Evolutionary conservation across 768 basidiomycete species (phyloP).

Genomic region (Wakefieldia striispora): DNA sequence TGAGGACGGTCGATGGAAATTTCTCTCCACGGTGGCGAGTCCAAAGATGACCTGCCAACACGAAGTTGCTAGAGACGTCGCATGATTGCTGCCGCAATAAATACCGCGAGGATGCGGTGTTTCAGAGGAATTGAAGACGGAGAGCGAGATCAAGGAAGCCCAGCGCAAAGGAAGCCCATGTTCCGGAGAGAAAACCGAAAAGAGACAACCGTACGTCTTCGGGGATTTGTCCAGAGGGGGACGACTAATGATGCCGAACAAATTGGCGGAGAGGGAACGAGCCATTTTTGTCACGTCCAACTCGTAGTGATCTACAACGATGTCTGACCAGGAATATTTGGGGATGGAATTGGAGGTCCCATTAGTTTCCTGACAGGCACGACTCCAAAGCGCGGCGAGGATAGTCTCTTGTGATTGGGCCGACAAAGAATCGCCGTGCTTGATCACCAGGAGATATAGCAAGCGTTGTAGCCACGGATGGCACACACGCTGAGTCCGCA

Average conservation of each 20-base stretch:
- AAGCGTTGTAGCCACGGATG: slow-evolving; percentile 37
- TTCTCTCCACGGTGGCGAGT: slow-evolving; percentile 38
- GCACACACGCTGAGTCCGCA: slow-evolving; percentile 34
- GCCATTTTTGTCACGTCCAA: slow-evolving; percentile 13
- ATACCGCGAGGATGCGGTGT: neutral
- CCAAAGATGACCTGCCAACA: slow-evolving; percentile 44
- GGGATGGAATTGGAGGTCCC: neutral
- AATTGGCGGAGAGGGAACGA: slow-evolving; percentile 8
- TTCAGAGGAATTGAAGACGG: slow-evolving; percentile 25
- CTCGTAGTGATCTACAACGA: neutral
- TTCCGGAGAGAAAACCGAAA: slow-evolving; percentile 29
- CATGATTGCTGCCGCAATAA: neutral
- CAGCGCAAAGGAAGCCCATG: slow-evolving; percentile 37
- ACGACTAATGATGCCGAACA: slow-evolving; percentile 5
- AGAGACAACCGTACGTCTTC: slow-evolving; percentile 1
- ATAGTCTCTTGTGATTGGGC: slow-evolving; percentile 32
- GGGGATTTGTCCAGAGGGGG: neutral
- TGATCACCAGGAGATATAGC: slow-evolving; percentile 41
- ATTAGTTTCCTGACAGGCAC: slow-evolving; percentile 19
- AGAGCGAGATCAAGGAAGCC: slow-evolving; percentile 41
- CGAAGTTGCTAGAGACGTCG: slow-evolving; percentile 4
- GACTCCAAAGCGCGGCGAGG: slow-evolving; percentile 35
- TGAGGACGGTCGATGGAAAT: slow-evolving; percentile 8
- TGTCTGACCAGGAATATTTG: neutral
- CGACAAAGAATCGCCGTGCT: slow-evolving; percentile 24